Base-by-base conservation (phyloP, 768 basidiomycete genomes). In the Neoboletus brunneissimus region DNA sequence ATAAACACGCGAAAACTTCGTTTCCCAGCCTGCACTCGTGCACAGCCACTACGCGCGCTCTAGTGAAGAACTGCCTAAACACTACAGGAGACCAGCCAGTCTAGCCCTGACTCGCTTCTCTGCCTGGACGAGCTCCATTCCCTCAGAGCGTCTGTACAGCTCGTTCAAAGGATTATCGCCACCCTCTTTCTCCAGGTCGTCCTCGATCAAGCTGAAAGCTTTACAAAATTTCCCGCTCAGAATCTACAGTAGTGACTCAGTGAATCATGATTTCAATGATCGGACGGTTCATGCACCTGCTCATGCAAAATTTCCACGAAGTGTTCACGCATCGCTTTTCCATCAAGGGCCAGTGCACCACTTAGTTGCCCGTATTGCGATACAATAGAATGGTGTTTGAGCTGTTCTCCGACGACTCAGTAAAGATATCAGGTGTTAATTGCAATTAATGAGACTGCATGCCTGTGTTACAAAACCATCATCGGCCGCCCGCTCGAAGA, bases 401-500 rank as follows among this genome's bases (percentile, higher is more conserved):
- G 71, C 81, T 86, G 60, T 47, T 58, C 22, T 35, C 45, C 52
- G 20, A 40, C 12, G 23, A 43, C 27, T 60, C 20, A 34, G 20
- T 41, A 25, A 51, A 38, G 18, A 37, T 31, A 46, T 23, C 2
- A 15, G 31, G 13, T 20, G 1, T 38, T 29, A 31, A 20, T 34
- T 11, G 11, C n/a, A 9, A 34, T 32, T 23, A 6, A 44, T 2
- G 18, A 23, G 27, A 16, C 23, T 6, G 51, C 74, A 20, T 58
- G 78, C 83, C 72, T 85, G 83, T 18, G 64, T 67, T 48, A 86
- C 79, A 69, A 86, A 85, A 16, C 85, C 85, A 34, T 86, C 83
- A 60, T 86, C 84, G 7, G 84, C 85, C 9, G 85, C 83, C 18
- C 81, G 75, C 67, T 86, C 85, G 64, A 86, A 86, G 40, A 86